Conservation (phyloP, 345 rosid genomes). For the Hibiscus mutabilis region DNA sequence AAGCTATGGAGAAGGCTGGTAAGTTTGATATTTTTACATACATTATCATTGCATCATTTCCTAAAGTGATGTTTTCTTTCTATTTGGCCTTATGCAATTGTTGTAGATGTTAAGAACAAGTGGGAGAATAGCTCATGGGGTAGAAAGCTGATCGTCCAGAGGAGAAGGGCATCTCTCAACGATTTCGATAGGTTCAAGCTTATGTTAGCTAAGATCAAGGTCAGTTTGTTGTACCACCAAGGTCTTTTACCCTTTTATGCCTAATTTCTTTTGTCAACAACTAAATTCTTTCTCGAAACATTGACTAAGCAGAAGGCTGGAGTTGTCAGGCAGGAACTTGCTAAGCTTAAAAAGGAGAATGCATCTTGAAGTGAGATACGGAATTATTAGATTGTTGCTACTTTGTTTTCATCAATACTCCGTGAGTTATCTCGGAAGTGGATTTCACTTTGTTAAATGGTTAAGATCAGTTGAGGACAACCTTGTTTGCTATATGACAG, state of each 20-base stretch:
- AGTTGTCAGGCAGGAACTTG: conserved; percentile 55
- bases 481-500: background rate
- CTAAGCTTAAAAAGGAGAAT: conserved; percentile 48
- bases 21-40: conserved; percentile 7
- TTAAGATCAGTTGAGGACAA: conserved; percentile 4
- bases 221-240: conserved; percentile 2
- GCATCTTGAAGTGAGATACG: conserved; percentile 15
- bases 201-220: conserved; percentile 94
- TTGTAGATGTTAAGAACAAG: conserved; percentile 68
- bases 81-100: background rate
- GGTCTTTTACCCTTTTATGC: background rate
- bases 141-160: conserved; percentile 72
- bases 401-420: conserved; percentile 11
- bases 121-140: conserved; percentile 96
- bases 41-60: conserved; percentile 1
- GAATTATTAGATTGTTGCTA: conserved; percentile 10
- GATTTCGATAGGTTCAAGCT: conserved; percentile 83
- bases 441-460: background rate
- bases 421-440: background rate
- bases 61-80: background rate
- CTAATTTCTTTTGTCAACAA: background rate
- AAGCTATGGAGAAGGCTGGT: conserved; percentile 94
- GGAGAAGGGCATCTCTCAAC: conserved; percentile 66
- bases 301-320: conserved; percentile 40
- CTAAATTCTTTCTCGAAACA: background rate